Conservation (phyloP, 225 moss, liverwort and hornwort genomes). For the Sphagnum contortum region DNA sequence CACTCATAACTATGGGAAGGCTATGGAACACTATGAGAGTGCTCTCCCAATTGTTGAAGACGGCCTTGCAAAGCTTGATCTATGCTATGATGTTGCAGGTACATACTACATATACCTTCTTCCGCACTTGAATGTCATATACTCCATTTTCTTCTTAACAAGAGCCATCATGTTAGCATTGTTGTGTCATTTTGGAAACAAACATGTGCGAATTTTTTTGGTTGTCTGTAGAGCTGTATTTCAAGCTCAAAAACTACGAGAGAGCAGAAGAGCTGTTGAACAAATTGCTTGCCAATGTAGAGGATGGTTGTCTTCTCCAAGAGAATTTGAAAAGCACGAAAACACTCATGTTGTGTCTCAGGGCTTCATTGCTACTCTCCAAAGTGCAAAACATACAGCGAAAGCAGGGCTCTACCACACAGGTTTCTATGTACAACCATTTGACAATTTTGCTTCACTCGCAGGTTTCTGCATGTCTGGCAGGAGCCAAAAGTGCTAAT, state of each 20-base stretch:
- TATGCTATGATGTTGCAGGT: slow-evolving; percentile 72
- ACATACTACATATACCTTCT: too few relatives aligned
- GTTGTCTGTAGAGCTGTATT: slow-evolving; percentile 46
- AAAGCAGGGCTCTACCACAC: slow-evolving; percentile 29
- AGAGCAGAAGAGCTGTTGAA: slow-evolving; percentile 47
- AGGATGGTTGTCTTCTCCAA: slow-evolving; percentile 28
- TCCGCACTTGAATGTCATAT: too few relatives aligned
- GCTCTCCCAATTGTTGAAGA: slow-evolving; percentile 30
- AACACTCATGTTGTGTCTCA: slow-evolving; percentile 57
- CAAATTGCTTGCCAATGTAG: slow-evolving; percentile 51
- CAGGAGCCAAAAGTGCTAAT: too few relatives aligned
- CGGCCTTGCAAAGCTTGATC: slow-evolving; percentile 25
- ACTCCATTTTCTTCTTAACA: too few relatives aligned
- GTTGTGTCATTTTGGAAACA: too few relatives aligned
- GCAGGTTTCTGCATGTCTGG: too few relatives aligned
- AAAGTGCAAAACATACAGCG: slow-evolving; percentile 77
- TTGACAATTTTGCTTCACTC: too few relatives aligned
- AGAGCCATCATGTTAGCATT: too few relatives aligned
- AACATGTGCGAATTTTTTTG: neutral
- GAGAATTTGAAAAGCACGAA: slow-evolving; percentile 37
- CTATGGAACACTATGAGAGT: slow-evolving; percentile 58
- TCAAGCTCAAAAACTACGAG: slow-evolving; percentile 63
- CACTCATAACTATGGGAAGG: slow-evolving; percentile 67
- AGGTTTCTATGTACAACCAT: slow-evolving; percentile 27
- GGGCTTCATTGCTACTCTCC: slow-evolving; percentile 71